Evolutionary conservation across 495 filamentous ascomycete species (phyloP), one percentile per base, ranked within the genome.

Genomic region (Penicillium longicatenatum): DNA sequence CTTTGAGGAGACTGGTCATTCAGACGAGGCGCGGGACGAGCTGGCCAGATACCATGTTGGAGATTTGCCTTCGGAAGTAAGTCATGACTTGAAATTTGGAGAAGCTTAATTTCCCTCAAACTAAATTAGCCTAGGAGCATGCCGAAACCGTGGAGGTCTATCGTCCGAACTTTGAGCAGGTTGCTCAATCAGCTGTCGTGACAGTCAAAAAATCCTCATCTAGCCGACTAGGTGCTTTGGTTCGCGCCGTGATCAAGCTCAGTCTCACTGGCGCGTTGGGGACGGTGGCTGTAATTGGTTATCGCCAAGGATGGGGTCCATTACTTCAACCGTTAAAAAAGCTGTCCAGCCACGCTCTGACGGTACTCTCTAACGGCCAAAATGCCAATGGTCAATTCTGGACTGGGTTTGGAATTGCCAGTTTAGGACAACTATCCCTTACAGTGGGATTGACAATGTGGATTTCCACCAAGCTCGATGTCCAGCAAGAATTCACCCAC

Each of bases 1-100:
- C 0, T 85, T 78, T 50, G 80, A 84, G 20, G 71, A 84, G 20
- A 71, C 73, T 14, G 83, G 82, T 6, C 83, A 86, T 46, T 35
- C 31, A 10, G 31, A 35, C 10, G 31, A 83, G 46, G 78, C 81
- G 12, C 60, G 60, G 16, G 72, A 72, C 33, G 55, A 64, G 16
- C 41, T 73, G 24, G 52, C 63, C 26, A 47, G 58, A 14, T 74
- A 58, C 50, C 46, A 56, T 11, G 37, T 69, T 44, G 66, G 60
- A 3, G 62, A 68, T 49, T 33, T 68, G 6, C 65, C 65, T 12
- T 81, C 31, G 4, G 31, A 35, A 35, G 31, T 35, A 35, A 14
- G 31, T 35, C 31, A 14, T 14, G 2, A 35, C 10, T 35, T 35
- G 9, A 35, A 35, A 14, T 14, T 11, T 1, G 29, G 31, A 35